Conservation (phyloP, 1,284 basidiomycete species). For the Cutaneotrichosporon sp. region DNA sequence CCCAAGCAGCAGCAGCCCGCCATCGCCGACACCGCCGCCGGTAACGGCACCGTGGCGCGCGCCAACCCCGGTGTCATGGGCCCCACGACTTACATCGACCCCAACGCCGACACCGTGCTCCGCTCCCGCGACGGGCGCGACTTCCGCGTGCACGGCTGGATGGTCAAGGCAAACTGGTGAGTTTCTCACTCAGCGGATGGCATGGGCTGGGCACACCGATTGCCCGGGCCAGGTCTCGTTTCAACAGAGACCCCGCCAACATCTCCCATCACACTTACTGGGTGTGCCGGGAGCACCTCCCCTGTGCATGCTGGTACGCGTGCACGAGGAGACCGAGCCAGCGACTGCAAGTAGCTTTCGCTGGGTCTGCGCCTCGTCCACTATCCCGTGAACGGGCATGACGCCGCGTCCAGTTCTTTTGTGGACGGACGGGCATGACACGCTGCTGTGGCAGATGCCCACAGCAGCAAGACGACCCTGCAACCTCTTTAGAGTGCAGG, state of each 20-base stretch:
- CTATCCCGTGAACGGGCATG: too few relatives aligned
- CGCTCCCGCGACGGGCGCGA: constrained; percentile 23
- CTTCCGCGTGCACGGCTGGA: constrained; percentile 29
- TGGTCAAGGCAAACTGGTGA: constrained; percentile 32
- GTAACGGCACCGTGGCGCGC: background rate
- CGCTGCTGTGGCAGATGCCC: too few relatives aligned
- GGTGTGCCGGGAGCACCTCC: too few relatives aligned
- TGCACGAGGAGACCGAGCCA: too few relatives aligned
- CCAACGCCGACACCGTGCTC: constrained; percentile 29
- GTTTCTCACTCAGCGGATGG: constrained; percentile 10
- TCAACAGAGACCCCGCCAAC: background rate
- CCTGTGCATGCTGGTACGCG: too few relatives aligned
- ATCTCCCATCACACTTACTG: background rate
- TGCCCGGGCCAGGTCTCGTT: background rate
- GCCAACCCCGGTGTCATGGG: background rate
- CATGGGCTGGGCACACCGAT: constrained; percentile 1
- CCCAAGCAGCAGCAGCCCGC: background rate
- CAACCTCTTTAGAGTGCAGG: too few relatives aligned
- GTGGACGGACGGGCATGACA: too few relatives aligned
- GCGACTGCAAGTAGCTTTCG: too few relatives aligned
- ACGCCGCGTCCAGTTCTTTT: too few relatives aligned
- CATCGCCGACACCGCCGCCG: background rate
- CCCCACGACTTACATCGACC: constrained; percentile 28
- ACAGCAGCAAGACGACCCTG: too few relatives aligned
- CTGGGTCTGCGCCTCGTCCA: too few relatives aligned